These are phyloP conservation scores for Phanerochaete carnosa DNA, from an alignment of 768 basidiomycete genomes.

Conservation along the genomic window DNA sequence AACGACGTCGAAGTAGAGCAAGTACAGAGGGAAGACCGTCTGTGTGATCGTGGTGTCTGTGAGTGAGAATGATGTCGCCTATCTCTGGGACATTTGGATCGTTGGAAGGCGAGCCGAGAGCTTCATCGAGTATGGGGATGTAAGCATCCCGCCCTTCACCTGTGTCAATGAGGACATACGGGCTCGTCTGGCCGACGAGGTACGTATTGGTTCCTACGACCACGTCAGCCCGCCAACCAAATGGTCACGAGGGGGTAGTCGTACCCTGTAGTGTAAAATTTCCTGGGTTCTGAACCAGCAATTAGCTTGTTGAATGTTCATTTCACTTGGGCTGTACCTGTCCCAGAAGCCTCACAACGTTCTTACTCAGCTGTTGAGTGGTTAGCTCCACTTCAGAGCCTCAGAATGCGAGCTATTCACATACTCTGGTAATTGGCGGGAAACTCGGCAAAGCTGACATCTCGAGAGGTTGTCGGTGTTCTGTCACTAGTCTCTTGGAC, in stretches of 20 bases:
- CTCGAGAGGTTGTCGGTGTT: neutral
- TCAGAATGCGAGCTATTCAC: neutral
- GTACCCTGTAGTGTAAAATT: conserved; percentile 85
- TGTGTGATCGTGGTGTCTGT: conserved; percentile 87
- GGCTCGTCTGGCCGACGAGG: conserved; percentile 64
- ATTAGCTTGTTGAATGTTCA: neutral
- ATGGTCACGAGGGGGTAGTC: neutral
- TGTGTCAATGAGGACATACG: conserved; percentile 80
- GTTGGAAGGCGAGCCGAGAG: conserved; percentile 41
- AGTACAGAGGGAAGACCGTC: conserved; percentile 75
- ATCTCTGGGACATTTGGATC: conserved; percentile 49
- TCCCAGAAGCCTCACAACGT: conserved; percentile 67
- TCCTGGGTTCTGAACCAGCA: conserved; percentile 66
- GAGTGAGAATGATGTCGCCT: conserved; percentile 89
- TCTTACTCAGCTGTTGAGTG: conserved; percentile 55
- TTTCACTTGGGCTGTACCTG: conserved; percentile 47
- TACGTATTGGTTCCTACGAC: conserved; percentile 84
- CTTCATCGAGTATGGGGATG: conserved; percentile 59
- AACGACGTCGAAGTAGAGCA: conserved; percentile 56
- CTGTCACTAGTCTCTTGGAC: neutral
- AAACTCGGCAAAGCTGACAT: neutral
- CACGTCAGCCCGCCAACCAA: neutral
- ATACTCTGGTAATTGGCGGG: neutral
- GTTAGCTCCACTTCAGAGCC: neutral
- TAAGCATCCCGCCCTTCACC: conserved; percentile 74